These are phyloP conservation scores for Microcyclosporella mali DNA, from an alignment of 2,329 filamentous ascomycete species.

Conservation along the genomic window DNA sequence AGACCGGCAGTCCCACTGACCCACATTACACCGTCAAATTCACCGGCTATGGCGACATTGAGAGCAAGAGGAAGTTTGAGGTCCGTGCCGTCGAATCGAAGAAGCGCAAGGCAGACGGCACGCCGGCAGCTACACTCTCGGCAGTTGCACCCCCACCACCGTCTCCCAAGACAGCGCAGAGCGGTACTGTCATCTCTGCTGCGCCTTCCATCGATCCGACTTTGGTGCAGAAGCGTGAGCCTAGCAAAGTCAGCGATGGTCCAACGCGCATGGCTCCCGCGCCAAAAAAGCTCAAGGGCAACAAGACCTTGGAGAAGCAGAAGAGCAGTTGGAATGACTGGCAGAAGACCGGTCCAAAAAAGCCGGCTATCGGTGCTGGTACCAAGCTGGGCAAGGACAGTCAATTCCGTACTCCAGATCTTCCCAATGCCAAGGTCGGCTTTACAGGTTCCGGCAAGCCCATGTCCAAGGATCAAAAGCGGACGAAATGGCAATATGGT, in stretches of 20 bases:
- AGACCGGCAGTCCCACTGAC: conserved; percentile 83
- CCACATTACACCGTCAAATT: conserved; percentile 95
- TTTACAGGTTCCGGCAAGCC: conserved; percentile 92
- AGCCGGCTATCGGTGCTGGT: conserved; percentile 19
- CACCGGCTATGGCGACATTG: conserved; percentile 75
- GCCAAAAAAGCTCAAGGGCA: conserved; percentile 78
- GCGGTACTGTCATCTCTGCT: conserved; percentile 57
- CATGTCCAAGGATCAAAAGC: conserved; percentile 74
- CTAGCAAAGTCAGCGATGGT: conserved; percentile 57
- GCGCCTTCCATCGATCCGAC: conserved; percentile 62
- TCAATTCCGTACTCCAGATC: conserved; percentile 61
- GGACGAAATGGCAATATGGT: conserved; percentile 25
- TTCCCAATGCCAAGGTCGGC: conserved; percentile 81
- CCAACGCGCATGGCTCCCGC: conserved; percentile 40
- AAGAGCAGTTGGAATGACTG: conserved; percentile 97
- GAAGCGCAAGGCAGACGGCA: conserved; percentile 71
- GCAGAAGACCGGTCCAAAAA: conserved; percentile 57
- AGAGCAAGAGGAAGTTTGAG: conserved; percentile 72
- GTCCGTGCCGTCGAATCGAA: conserved; percentile 67
- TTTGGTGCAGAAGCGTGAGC: conserved; percentile 56
- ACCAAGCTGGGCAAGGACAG: conserved; percentile 26
- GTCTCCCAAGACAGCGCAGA: conserved; percentile 35
- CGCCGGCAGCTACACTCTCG: conserved; percentile 42
- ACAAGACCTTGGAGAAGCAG: conserved; percentile 80
- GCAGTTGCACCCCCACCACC: conserved; percentile 35